These are phyloP conservation scores for Anthracocystis setariae DNA, from an alignment of 1,284 basidiomycete genomes.

Conservation along the genomic window DNA sequence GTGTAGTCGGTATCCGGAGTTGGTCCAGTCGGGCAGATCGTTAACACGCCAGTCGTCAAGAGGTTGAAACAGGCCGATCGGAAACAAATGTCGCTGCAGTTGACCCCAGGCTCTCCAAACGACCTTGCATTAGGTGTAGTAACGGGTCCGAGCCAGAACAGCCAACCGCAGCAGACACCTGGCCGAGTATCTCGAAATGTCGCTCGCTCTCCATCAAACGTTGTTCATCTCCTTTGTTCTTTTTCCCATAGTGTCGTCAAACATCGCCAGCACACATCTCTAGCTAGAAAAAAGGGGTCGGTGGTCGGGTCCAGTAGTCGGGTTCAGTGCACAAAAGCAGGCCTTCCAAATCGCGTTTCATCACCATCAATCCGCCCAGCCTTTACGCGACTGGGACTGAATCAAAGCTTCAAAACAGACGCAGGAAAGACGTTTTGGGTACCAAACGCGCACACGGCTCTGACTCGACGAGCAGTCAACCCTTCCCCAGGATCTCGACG, in stretches of 20 bases:
- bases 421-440: slow-evolving; percentile 35
- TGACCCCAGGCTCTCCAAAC: slow-evolving; percentile 48
- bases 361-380: slow-evolving; percentile 28
- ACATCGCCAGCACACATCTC: slow-evolving; percentile 20
- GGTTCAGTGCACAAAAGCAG: slow-evolving; percentile 47
- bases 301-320: slow-evolving; percentile 9
- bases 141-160: slow-evolving; percentile 50
- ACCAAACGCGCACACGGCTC: slow-evolving; percentile 52
- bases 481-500: slow-evolving; percentile 49
- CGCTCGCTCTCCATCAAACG: slow-evolving; percentile 8
- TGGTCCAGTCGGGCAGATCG: not conserved
- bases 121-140: slow-evolving; percentile 39
- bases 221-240: slow-evolving; percentile 9
- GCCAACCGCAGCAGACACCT: slow-evolving; percentile 19
- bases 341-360: slow-evolving; percentile 31
- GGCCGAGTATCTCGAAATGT: slow-evolving; percentile 14
- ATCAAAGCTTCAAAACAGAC: slow-evolving; percentile 37
- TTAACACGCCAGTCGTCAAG: slow-evolving; percentile 29
- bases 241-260: slow-evolving; percentile 16
- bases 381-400: slow-evolving; percentile 10
- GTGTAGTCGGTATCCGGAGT: not conserved
- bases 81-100: slow-evolving; percentile 12
- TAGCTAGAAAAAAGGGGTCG: slow-evolving; percentile 4
- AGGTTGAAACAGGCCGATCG: slow-evolving; percentile 31
- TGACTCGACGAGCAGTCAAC: slow-evolving; percentile 53